Conservation (phyloP, 495 filamentous ascomycete genomes). For the Penicillium waksmanii region DNA sequence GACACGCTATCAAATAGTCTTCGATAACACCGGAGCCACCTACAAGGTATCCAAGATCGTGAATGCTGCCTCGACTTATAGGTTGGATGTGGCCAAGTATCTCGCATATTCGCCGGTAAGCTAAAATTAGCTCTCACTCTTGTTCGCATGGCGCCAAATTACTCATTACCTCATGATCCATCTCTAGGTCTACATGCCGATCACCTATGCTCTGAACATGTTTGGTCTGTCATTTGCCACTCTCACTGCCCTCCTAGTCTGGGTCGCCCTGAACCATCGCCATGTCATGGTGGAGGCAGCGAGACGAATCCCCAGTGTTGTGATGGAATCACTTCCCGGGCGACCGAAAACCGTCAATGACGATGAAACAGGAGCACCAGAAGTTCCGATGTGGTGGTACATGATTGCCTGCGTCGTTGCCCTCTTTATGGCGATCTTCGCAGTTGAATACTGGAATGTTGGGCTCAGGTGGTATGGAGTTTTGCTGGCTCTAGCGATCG, state of each 20-base stretch:
- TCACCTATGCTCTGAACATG: slow-evolving; percentile 75
- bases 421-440: slow-evolving; percentile 75
- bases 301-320: slow-evolving; percentile 11
- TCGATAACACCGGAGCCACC: slow-evolving; percentile 75
- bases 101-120: slow-evolving; percentile 64
- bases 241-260: slow-evolving; percentile 68
- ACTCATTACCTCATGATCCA: neutral
- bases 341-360: slow-evolving; percentile 59
- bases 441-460: slow-evolving; percentile 76
- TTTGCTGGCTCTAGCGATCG: slow-evolving; percentile 73
- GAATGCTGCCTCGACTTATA: slow-evolving; percentile 59
- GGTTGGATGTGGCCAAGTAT: slow-evolving; percentile 73
- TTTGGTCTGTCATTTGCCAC: slow-evolving; percentile 83
- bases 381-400: slow-evolving; percentile 82
- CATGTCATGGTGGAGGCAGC: slow-evolving; percentile 23
- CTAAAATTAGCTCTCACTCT: neutral
- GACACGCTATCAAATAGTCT: slow-evolving; percentile 51
- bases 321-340: slow-evolving; percentile 15
- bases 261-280: slow-evolving; percentile 58
- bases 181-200: slow-evolving; percentile 69
- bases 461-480: slow-evolving; percentile 69
- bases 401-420: slow-evolving; percentile 68
- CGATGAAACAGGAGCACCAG: slow-evolving; percentile 52
- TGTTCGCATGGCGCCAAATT: neutral
- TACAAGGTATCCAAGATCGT: slow-evolving; percentile 79